A percentile compares a stretch with the other conserved stretches of the same genome.
These are phyloP conservation scores for Pseudonitzschia multiseries DNA, from an alignment of 108 stramenopile species.

Conservation along the genomic window DNA sequence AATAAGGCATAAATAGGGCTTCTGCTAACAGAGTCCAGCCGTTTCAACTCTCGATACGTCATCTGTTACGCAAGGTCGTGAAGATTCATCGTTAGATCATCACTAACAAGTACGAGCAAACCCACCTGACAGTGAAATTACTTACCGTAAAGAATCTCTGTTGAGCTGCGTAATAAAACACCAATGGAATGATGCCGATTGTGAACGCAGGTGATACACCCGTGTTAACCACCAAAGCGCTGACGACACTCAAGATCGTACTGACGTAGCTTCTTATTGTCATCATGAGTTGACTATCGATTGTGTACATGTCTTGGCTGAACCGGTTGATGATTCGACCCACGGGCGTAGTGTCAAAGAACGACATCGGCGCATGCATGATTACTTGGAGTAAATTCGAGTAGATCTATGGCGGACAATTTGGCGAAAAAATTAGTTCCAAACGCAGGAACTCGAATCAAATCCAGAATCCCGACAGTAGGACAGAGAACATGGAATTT, in stretches of 20 bases:
- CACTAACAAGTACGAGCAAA: not conserved
- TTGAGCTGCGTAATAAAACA: constrained; percentile 65
- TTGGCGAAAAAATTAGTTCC: not conserved
- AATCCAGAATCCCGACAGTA: not conserved
- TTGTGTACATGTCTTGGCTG: constrained; percentile 70
- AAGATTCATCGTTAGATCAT: not conserved
- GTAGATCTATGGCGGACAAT: constrained; percentile 33
- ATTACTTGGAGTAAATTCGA: constrained; percentile 54
- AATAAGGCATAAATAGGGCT: constrained; percentile 92
- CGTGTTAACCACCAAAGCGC: constrained; percentile 79
- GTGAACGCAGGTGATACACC: constrained; percentile 59
- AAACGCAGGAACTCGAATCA: not conserved
- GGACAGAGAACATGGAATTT: not conserved
- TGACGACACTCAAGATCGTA: constrained; percentile 65
- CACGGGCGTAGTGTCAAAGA: constrained; percentile 64
- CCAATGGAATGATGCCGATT: constrained; percentile 56
- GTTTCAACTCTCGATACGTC: constrained; percentile 90
- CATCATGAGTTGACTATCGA: constrained; percentile 87
- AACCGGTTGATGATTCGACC: constrained; percentile 63
- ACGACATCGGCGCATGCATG: constrained; percentile 87
- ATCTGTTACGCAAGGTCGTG: constrained; percentile 21
- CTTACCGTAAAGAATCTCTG: constrained; percentile 81
- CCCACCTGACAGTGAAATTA: not conserved
- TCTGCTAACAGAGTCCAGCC: constrained; percentile 81
- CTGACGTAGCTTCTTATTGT: constrained; percentile 71